These are phyloP conservation scores for Azolla pinnata DNA, from an alignment of 75 land plant species.

Conservation along the genomic window DNA sequence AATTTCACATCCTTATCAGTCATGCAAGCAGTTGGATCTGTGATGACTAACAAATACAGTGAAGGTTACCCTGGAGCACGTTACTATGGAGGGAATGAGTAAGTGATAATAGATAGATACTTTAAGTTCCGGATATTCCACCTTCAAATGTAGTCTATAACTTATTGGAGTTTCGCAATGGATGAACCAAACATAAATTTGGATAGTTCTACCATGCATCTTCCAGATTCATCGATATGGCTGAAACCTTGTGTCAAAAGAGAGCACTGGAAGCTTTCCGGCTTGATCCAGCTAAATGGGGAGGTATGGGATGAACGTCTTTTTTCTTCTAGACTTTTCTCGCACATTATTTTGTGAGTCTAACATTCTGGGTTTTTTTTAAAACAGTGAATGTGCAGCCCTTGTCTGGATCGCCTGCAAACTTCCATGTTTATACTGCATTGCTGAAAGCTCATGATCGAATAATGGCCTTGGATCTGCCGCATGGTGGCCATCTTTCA, in stretches of 20 bases:
- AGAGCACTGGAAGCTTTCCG: conserved; percentile 43
- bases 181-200: too few relatives aligned
- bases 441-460: conserved; percentile 65
- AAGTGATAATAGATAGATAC: conserved; percentile 8
- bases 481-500: conserved; percentile 83
- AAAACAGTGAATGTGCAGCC: conserved; percentile 70
- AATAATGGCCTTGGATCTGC: conserved; percentile 87
- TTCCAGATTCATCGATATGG: conserved; percentile 58
- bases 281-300: conserved; percentile 47
- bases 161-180: too few relatives aligned
- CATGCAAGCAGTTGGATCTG: conserved; percentile 55
- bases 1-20: conserved; percentile 50
- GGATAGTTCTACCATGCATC: too few relatives aligned
- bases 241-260: conserved; percentile 44
- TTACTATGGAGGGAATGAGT: conserved; percentile 58
- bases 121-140: too few relatives aligned
- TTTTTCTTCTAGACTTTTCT: background rate
- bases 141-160: too few relatives aligned
- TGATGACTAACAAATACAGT: conserved; percentile 56
- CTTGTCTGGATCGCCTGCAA: conserved; percentile 46
- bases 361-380: background rate
- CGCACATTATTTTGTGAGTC: too few relatives aligned
- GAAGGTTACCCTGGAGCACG: conserved; percentile 61
- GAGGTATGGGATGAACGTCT: conserved; percentile 25
- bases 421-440: conserved; percentile 81